Percentiles rank a stretch among this genome's conserved stretches.
phyloP scores from a whole-genome alignment of 441 rosid species.

The Syzygium malaccense region DNA sequence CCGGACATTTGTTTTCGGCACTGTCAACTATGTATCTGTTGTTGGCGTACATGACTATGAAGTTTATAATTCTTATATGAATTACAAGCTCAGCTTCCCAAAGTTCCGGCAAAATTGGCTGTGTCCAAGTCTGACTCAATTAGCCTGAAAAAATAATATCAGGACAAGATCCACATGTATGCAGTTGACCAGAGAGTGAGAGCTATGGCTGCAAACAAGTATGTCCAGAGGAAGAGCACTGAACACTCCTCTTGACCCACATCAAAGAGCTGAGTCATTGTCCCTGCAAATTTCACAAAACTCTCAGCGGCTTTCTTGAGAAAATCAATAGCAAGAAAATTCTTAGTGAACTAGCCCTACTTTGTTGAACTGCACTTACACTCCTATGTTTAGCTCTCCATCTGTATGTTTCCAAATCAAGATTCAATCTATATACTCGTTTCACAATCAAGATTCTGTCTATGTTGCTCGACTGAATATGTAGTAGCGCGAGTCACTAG shows the following conservation, averaged over 20 bases:
- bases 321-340: neutral
- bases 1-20: neutral
- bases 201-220: conserved; percentile 62
- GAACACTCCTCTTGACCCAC: conserved; percentile 94
- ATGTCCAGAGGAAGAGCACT: conserved; percentile 79
- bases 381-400: neutral
- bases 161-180: conserved; percentile 68
- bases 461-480: neutral
- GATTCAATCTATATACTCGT: neutral
- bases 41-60: neutral
- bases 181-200: conserved; percentile 76
- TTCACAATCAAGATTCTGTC: neutral
- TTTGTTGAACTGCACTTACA: neutral
- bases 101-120: neutral
- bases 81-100: neutral
- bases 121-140: neutral
- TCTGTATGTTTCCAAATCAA: neutral
- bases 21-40: neutral
- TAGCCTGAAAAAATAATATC: neutral
- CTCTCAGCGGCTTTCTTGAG: neutral
- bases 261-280: conserved; percentile 75
- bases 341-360: neutral
- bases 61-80: neutral
- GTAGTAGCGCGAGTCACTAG: neutral
- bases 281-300: conserved; percentile 30